These are phyloP conservation scores for Nigrospora oryzae DNA, from an alignment of 2,329 filamentous ascomycete genomes.

Conservation along the genomic window DNA sequence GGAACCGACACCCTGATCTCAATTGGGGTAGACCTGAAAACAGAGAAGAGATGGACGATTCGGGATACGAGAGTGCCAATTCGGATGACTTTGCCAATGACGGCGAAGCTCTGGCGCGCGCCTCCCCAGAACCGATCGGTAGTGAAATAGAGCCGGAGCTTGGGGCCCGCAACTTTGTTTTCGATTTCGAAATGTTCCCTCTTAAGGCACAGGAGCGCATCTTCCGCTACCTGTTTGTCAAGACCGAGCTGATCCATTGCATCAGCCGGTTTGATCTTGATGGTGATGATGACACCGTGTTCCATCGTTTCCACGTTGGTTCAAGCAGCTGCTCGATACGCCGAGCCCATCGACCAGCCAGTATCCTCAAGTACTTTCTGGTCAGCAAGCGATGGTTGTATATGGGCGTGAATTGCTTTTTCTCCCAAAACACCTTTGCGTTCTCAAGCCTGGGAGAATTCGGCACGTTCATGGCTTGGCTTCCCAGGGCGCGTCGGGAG, in stretches of 20 bases:
- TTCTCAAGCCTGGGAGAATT: slow-evolving; percentile 45
- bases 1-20: no score
- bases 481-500: no score
- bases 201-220: slow-evolving; percentile 18
- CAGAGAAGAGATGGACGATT: no score
- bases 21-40: no score
- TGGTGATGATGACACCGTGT: neutral
- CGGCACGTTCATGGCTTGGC: slow-evolving; percentile 29
- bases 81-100: no score
- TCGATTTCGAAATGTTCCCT: slow-evolving; percentile 14
- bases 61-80: no score
- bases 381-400: slow-evolving; percentile 32
- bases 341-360: slow-evolving; percentile 21
- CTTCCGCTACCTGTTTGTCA: slow-evolving; percentile 20
- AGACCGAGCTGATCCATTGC: slow-evolving; percentile 24
- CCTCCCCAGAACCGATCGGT: no score
- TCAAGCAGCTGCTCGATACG: slow-evolving; percentile 20
- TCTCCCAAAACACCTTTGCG: slow-evolving; percentile 38
- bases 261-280: slow-evolving; percentile 29
- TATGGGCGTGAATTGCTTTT: slow-evolving; percentile 33
- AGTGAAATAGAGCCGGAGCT: no score
- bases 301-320: slow-evolving; percentile 31
- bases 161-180: neutral
- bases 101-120: no score
- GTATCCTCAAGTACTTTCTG: slow-evolving; percentile 25